Evolutionary conservation across 805 yeast genomes (phyloP).

Genomic region (Nakazawaea populi): DNA sequence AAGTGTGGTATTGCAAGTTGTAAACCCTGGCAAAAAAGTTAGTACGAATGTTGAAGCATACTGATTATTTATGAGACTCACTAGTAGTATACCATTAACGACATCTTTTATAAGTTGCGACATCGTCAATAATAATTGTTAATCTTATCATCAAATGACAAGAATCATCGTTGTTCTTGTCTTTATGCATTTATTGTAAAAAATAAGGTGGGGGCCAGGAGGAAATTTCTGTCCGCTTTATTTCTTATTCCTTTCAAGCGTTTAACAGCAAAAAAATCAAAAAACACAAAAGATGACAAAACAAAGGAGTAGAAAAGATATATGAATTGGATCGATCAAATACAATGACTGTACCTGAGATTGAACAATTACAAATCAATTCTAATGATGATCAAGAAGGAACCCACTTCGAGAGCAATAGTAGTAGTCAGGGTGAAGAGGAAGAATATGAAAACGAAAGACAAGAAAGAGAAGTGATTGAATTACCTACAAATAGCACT

Average conservation of each 20-base stretch:
- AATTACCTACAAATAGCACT: slow-evolving; percentile 13
- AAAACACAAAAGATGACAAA: too few species aligned
- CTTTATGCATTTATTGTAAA: too few species aligned
- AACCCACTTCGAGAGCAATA: too few species aligned
- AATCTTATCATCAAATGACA: neutral
- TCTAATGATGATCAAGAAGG: too few species aligned
- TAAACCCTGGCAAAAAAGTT: slow-evolving; percentile 1
- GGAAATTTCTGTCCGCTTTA: too few species aligned
- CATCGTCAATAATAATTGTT: neutral
- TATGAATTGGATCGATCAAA: neutral
- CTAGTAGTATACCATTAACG: neutral
- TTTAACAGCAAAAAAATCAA: too few species aligned
- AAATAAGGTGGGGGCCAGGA: too few species aligned
- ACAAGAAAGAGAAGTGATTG: neutral
- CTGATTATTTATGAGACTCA: neutral
- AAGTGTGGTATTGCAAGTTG: slow-evolving; percentile 23
- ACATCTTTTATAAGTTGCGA: neutral
- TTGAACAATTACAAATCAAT: too few species aligned
- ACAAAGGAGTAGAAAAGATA: too few species aligned
- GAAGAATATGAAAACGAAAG: neutral
- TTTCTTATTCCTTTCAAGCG: too few species aligned
- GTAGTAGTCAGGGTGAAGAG: too few species aligned
- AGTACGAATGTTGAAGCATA: neutral
- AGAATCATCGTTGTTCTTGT: too few species aligned
- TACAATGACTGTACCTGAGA: neutral